Evolutionary conservation across 2,329 filamentous ascomycete genomes (phyloP), one percentile per base, ranked within the genome.

Genomic region (Colletotrichum plurivorum): DNA sequence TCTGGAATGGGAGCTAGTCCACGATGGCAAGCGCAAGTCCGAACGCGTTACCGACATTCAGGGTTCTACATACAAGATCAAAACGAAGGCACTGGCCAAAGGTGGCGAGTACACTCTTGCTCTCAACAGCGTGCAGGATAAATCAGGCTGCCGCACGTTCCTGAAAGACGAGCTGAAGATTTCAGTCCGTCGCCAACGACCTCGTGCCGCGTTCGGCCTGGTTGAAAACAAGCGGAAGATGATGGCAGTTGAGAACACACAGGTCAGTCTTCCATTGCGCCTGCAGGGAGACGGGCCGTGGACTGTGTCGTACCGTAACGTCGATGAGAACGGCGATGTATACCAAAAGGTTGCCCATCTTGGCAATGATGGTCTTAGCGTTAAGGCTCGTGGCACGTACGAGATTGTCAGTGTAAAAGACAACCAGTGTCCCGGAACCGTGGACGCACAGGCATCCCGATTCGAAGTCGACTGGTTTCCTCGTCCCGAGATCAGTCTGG

Each of bases 51-150:
- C 88, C 1, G 84, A 88, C 65, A 93, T 97, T 63, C 84, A 90
- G 25, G 84, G 83, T 2, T 84, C 88, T 57, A 81, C 84, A 22
- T 91, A 91, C 77, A 92, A 86, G 45, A 94, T 99, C 76, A 88
- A 89, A 72, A 98, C 95, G 0, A 88, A 92, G 2, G 85, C 88
- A 18, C 84, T 99, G 49, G 85, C 85, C 7, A 92, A 92, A 76
- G 96, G 96, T 69, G 96, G 96, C 63, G 94, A 98, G 75, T 98
- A 98, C 78, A 93, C 92, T 12, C 83, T 99, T 69, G 91, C 94
- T 54, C 84, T 99, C 69, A 94, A 92, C 61, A 95, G 92, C 74
- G 89, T 99, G 63, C 93, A 94, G 73, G 96, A 99, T 77, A 91
- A 88, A 76, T 92, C 93, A 65, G 92, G 92, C 49, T 99, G 96